These are phyloP conservation scores for Vitis hybrid DNA, from an alignment of 177 flowering plant genomes.

Conservation along the genomic window DNA sequence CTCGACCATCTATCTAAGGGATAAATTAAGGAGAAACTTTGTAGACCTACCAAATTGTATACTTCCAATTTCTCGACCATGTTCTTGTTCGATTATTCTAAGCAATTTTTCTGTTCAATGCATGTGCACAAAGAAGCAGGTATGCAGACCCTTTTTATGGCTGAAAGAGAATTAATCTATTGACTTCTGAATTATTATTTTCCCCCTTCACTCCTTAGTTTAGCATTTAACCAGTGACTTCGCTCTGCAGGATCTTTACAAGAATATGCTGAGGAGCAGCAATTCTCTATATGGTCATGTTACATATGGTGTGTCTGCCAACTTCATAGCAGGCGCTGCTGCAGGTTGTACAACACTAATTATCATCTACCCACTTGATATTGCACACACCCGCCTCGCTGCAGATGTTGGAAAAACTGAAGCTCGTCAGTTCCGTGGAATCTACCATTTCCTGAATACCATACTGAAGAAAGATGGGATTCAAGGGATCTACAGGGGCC, in stretches of 20 bases:
- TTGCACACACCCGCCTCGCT: conserved; percentile 96
- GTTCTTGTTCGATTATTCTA: too few species aligned
- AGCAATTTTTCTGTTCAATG: too few species aligned
- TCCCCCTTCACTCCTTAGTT: neutral
- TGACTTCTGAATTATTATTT: too few species aligned
- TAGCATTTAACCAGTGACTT: too few species aligned
- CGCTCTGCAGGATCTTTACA: conserved; percentile 74
- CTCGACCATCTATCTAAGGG: too few species aligned
- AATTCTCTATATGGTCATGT: conserved; percentile 29
- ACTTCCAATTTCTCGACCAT: too few species aligned
- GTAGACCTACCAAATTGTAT: too few species aligned
- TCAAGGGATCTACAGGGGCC: conserved; percentile 81
- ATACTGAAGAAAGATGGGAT: conserved; percentile 67
- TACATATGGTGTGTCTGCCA: conserved; percentile 58
- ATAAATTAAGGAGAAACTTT: too few species aligned
- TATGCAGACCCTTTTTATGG: too few species aligned
- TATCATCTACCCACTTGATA: conserved; percentile 89
- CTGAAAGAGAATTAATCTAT: too few species aligned
- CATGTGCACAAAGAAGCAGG: too few species aligned
- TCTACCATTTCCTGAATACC: conserved; percentile 74
- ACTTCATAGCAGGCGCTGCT: conserved; percentile 86
- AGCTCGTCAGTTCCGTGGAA: conserved; percentile 80
- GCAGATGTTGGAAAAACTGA: conserved; percentile 79
- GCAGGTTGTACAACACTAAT: conserved; percentile 93
- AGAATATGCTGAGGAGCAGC: conserved; percentile 49